Conservation (phyloP, 257 asterid species). For the Thymus mandschuricus region DNA sequence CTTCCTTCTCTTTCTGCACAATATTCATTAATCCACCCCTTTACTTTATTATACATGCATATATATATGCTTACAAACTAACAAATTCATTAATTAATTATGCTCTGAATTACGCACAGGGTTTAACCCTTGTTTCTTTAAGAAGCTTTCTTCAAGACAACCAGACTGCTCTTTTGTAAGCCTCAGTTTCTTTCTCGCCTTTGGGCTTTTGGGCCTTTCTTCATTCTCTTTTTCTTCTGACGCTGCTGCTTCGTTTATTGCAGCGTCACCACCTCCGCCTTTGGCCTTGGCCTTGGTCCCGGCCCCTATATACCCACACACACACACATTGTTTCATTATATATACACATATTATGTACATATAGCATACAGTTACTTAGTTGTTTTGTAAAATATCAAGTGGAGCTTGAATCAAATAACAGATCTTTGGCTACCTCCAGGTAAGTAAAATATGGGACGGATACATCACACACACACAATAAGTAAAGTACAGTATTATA, state of each 20-base stretch:
- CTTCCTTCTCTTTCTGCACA: constrained; percentile 70
- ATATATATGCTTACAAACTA: neutral
- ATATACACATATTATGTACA: neutral
- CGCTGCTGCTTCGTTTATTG: constrained; percentile 47
- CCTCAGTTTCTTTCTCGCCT: constrained; percentile 65
- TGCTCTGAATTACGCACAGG: constrained; percentile 37
- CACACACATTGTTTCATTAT: constrained; percentile 30
- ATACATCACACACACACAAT: too few relatives aligned
- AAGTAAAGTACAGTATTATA: too few relatives aligned
- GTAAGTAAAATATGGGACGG: too few relatives aligned
- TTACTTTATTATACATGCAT: neutral
- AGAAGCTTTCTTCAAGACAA: constrained; percentile 70
- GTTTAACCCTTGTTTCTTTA: constrained; percentile 62
- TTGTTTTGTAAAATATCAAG: neutral
- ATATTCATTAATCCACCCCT: too few relatives aligned
- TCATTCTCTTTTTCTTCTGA: constrained; percentile 52
- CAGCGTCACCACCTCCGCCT: constrained; percentile 18
- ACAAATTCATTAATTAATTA: neutral
- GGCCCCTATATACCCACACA: too few relatives aligned
- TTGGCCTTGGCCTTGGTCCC: too few relatives aligned
- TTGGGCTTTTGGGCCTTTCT: constrained; percentile 40
- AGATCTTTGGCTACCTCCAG: too few relatives aligned
- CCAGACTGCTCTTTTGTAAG: constrained; percentile 75
- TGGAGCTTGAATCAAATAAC: too few relatives aligned
- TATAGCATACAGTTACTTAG: neutral